These are phyloP conservation scores for Russula sp. DNA, from an alignment of 768 basidiomycete species.

Conservation along the genomic window DNA sequence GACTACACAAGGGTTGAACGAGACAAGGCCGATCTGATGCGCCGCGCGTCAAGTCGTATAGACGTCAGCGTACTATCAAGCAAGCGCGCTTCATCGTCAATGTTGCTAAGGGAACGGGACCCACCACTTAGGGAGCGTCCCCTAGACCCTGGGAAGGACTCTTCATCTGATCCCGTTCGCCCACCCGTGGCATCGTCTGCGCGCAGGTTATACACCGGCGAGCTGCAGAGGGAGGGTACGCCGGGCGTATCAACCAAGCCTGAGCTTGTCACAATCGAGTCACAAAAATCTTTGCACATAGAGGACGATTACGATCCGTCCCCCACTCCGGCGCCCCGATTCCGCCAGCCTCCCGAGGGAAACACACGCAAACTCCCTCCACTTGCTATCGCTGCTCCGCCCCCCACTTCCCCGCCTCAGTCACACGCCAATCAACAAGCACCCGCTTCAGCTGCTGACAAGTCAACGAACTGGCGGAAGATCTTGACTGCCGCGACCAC, in stretches of 20 bases:
- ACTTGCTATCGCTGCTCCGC: slow-evolving; percentile 51
- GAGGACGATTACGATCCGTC: slow-evolving; percentile 39
- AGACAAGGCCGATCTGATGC: slow-evolving; percentile 26
- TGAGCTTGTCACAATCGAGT: slow-evolving; percentile 24
- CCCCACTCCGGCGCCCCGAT: slow-evolving; percentile 40
- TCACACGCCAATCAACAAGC: slow-evolving; percentile 30
- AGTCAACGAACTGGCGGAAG: slow-evolving; percentile 34
- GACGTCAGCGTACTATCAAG: slow-evolving; percentile 18
- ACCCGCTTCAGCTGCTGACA: slow-evolving; percentile 26
- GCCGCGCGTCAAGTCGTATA: slow-evolving; percentile 29
- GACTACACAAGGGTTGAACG: slow-evolving; percentile 31
- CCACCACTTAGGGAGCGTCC: background rate
- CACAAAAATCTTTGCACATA: slow-evolving; percentile 29
- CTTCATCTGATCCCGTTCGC: background rate
- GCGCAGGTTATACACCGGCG: slow-evolving; percentile 51
- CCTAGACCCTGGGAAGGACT: slow-evolving; percentile 12
- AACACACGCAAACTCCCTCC: slow-evolving; percentile 39
- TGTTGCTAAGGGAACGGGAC: slow-evolving; percentile 31
- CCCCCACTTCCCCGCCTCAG: slow-evolving; percentile 58
- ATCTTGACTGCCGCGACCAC: slow-evolving; percentile 39
- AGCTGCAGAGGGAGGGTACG: slow-evolving; percentile 47
- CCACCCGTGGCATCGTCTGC: slow-evolving; percentile 28
- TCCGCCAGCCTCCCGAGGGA: slow-evolving; percentile 31
- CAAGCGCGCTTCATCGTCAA: slow-evolving; percentile 25
- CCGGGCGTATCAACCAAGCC: slow-evolving; percentile 25